Evolutionary conservation across 1,284 basidiomycete genomes (phyloP).

Genomic region (Boletus semigastroideus): DNA sequence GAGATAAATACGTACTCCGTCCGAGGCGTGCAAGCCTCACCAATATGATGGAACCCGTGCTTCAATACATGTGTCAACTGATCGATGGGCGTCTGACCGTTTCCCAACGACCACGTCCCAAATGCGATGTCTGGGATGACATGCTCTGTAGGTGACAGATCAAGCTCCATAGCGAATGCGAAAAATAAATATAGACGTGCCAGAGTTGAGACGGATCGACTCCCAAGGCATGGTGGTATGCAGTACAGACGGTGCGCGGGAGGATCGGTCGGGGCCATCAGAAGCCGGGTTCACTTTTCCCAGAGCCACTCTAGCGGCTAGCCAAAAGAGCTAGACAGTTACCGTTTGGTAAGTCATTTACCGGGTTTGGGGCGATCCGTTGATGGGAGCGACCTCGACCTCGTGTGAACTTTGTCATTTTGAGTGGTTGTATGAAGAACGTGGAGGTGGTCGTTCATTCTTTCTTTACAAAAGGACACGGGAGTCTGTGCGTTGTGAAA

Average conservation of each 20-base stretch:
- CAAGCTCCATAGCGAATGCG: not conserved
- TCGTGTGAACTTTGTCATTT: no score
- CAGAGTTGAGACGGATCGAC: conserved; percentile 44
- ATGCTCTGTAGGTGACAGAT: conserved; percentile 31
- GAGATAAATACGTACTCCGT: not conserved
- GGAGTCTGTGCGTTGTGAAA: no score
- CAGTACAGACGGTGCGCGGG: not conserved
- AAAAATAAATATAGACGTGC: conserved; percentile 17
- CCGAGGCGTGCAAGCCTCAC: conserved; percentile 24
- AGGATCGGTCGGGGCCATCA: no score
- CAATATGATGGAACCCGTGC: conserved; percentile 54
- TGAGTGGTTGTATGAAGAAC: no score
- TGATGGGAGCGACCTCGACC: no score
- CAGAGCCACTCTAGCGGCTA: no score
- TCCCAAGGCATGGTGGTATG: conserved; percentile 46
- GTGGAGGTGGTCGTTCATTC: no score
- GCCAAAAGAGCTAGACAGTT: no score
- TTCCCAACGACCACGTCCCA: conserved; percentile 54
- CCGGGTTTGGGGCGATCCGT: no score
- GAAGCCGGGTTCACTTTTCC: no score
- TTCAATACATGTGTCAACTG: conserved; percentile 54
- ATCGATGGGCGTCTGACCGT: conserved; percentile 45
- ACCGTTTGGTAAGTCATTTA: no score
- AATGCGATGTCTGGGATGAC: conserved; percentile 51
- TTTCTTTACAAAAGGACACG: no score